These are phyloP conservation scores for Pterulicium gracile DNA, from an alignment of 1,284 basidiomycete genomes.

Conservation along the genomic window DNA sequence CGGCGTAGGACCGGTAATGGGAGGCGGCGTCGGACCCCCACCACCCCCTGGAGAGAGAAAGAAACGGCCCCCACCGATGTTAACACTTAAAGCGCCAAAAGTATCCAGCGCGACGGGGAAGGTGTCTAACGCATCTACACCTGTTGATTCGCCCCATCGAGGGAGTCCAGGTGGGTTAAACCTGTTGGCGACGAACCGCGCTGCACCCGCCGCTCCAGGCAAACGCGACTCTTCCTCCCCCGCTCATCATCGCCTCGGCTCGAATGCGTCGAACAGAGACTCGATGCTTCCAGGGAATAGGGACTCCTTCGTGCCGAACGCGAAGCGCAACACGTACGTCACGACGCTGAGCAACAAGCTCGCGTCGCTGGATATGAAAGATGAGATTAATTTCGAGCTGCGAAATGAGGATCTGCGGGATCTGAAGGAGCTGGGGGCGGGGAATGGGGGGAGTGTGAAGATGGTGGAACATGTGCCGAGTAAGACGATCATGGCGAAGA, in stretches of 20 bases:
- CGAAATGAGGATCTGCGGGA: constrained; percentile 78
- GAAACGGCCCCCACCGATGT: constrained; percentile 55
- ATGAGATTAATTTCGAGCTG: constrained; percentile 67
- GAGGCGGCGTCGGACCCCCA: constrained; percentile 23
- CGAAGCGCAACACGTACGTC: constrained; percentile 54
- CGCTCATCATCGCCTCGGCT: too few species aligned
- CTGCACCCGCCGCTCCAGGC: not conserved
- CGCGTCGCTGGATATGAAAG: constrained; percentile 64
- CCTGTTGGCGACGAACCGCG: not conserved
- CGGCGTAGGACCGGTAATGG: too few species aligned
- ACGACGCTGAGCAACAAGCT: constrained; percentile 64
- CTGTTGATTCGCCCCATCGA: too few species aligned
- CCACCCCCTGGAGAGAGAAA: constrained; percentile 28
- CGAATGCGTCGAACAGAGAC: too few species aligned
- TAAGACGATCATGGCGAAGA: constrained; percentile 88
- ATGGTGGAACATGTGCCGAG: constrained; percentile 92
- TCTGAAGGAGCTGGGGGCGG: constrained; percentile 83
- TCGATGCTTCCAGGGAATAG: constrained; percentile 11
- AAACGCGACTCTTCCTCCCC: too few species aligned
- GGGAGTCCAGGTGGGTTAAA: too few species aligned
- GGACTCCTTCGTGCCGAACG: constrained; percentile 10
- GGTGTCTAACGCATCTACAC: constrained; percentile 12
- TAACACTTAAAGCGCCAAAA: constrained; percentile 34
- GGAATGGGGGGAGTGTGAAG: constrained; percentile 97
- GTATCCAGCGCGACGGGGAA: constrained; percentile 26